Conservation (phyloP, 306 rosid genomes). For the Rosa persica region DNA sequence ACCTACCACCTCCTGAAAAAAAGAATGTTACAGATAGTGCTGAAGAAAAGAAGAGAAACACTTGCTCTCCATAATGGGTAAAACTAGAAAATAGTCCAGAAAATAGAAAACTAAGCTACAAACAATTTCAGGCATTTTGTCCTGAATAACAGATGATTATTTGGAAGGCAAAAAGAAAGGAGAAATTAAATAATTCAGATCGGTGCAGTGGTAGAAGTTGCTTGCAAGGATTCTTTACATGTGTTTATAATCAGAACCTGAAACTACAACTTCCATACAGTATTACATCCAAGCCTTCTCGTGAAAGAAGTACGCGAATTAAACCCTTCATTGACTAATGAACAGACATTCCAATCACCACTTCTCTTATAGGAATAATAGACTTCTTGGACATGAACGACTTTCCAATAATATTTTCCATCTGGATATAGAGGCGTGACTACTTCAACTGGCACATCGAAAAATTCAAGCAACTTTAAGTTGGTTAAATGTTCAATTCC, state of each 20-base stretch:
- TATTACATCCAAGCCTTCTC: conserved; percentile 1
- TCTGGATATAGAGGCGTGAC: conserved; percentile 17
- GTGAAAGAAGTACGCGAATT: not conserved
- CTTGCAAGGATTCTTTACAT: not conserved
- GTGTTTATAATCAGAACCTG: not conserved
- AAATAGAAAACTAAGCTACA: not conserved
- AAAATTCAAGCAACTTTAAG: conserved; percentile 11
- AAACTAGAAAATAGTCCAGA: not conserved
- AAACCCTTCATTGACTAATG: conserved; percentile 15
- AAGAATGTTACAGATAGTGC: too few relatives aligned
- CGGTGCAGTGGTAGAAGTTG: not conserved
- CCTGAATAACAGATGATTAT: not conserved
- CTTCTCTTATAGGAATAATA: conserved; percentile 13
- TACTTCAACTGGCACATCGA: conserved; percentile 22
- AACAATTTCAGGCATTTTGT: too few relatives aligned
- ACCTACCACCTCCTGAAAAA: too few relatives aligned
- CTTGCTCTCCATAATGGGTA: not conserved
- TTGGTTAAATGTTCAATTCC: conserved; percentile 18
- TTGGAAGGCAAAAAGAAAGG: not conserved
- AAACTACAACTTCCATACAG: conserved; percentile 23
- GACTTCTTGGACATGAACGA: conserved; percentile 22
- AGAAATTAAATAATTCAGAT: not conserved
- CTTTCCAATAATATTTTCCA: conserved; percentile 14
- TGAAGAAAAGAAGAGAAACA: not conserved
- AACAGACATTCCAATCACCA: conserved; percentile 22